These are phyloP conservation scores for Triticum dicoccoides DNA, from an alignment of 176 grass and related monocot species.

Conservation along the genomic window DNA sequence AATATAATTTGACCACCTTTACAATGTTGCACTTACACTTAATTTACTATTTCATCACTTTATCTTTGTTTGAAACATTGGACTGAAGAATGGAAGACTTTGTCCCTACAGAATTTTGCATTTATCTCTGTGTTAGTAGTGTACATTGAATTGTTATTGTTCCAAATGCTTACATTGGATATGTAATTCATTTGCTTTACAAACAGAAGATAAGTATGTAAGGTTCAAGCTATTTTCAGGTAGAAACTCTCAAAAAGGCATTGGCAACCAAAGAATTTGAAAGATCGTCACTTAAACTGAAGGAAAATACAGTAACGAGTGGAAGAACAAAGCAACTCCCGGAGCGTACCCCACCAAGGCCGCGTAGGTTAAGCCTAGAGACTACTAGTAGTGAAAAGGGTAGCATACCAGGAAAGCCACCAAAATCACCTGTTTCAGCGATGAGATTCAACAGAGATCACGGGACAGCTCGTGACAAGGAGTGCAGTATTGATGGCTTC, in stretches of 20 bases:
- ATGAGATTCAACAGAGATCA: slow-evolving; percentile 35
- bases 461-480: slow-evolving; percentile 22
- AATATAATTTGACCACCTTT: neutral
- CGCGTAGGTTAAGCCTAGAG: slow-evolving; percentile 77
- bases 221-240: slow-evolving; percentile 43
- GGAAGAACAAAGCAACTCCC: slow-evolving; percentile 49
- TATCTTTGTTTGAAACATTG: neutral
- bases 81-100: neutral
- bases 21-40: slow-evolving; percentile 3
- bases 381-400: slow-evolving; percentile 43
- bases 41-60: slow-evolving; percentile 14
- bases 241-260: slow-evolving; percentile 74
- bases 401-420: slow-evolving; percentile 28
- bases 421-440: slow-evolving; percentile 35
- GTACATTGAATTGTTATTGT: neutral
- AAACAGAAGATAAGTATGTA: neutral
- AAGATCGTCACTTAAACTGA: slow-evolving; percentile 55
- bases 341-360: slow-evolving; percentile 51
- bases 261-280: slow-evolving; percentile 61
- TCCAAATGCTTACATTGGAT: neutral
- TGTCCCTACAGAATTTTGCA: neutral
- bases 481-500: slow-evolving; percentile 28
- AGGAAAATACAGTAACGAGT: slow-evolving; percentile 40
- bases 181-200: slow-evolving; percentile 9
- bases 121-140: slow-evolving; percentile 1